Evolutionary conservation across 805 yeast genomes (phyloP), one percentile per base, ranked within the genome.

Genomic region (Saturnispora silvae): DNA sequence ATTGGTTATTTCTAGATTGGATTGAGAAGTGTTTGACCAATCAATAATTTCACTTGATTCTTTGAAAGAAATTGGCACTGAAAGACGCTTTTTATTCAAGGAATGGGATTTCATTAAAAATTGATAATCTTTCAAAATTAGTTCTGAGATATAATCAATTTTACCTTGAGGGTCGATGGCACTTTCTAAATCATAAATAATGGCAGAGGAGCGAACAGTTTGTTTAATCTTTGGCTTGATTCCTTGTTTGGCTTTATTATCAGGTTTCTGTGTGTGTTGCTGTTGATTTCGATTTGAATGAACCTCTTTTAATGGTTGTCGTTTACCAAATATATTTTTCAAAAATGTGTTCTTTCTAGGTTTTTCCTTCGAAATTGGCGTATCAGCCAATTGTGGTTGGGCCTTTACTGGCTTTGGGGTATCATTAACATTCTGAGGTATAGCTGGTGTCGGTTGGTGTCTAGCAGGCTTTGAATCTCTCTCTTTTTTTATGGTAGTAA

Each of bases 381-480:
- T 20, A n/a, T 20, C 27, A 13, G 14, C 5, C 9, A 9, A 24
- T 14, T 23, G 7, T 17, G 17, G 16, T 28, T 22, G n/a, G 14
- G 26, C 15, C 20, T 46, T 20, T 26, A 5, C 15, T 41, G 45
- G 37, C 3, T 16, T 19, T 9, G 29, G 33, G 17, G 23, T 35
- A 9, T 25, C 23, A 23, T 8, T 27, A 16, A 5, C n/a, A 17
- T 16, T 27, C 17, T 11, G 14, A 20, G 25, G 15, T 76, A 68
- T 44, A 72, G 76, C 50, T 70, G 77, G 7, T 73, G 75, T 0
- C 84, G 87, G 1, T 3, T 77, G 72, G 16, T 28, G 30, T 28
- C 16, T 28, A 14, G 17, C 30, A 22, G 24, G 10, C 24, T 22
- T 10, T 22, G 24, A 8, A 9, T n/a, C 32, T 29, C 13, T 29